A percentile compares a stretch with the other conserved stretches of the same genome.
Conservation (phyloP, 2,329 filamentous ascomycete genomes). For the Chrysosporium queenslandicum region DNA sequence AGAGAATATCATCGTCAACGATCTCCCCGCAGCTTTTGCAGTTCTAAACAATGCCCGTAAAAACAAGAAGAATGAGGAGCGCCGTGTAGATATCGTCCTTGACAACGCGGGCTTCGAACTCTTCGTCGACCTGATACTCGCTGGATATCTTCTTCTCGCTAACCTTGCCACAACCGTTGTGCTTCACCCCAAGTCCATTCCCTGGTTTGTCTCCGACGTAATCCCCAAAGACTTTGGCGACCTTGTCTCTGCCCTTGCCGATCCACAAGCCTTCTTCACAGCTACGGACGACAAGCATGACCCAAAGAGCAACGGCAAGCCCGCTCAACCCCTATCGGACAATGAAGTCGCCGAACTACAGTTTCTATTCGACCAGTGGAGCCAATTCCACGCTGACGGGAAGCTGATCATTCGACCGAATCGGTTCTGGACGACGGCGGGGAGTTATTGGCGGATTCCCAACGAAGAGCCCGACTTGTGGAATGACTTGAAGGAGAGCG, state of each 20-base stretch:
- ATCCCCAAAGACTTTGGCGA: slow-evolving; percentile 73
- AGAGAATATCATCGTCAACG: slow-evolving; percentile 84
- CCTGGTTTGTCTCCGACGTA: slow-evolving; percentile 97
- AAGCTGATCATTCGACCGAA: slow-evolving; percentile 75
- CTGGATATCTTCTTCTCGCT: slow-evolving; percentile 75
- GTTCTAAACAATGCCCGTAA: slow-evolving; percentile 56
- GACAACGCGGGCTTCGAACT: slow-evolving; percentile 97
- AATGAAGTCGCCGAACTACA: slow-evolving; percentile 57
- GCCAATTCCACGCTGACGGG: slow-evolving; percentile 66
- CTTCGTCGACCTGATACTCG: slow-evolving; percentile 86
- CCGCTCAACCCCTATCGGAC: slow-evolving; percentile 53
- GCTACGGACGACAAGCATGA: slow-evolving; percentile 53
- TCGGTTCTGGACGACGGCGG: slow-evolving; percentile 79
- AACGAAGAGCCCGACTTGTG: slow-evolving; percentile 55
- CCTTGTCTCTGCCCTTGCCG: slow-evolving; percentile 69
- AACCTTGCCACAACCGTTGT: slow-evolving; percentile 79
- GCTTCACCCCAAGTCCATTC: slow-evolving; percentile 86
- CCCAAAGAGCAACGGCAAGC: slow-evolving; percentile 47
- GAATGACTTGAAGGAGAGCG: slow-evolving; percentile 68
- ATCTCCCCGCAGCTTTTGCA: slow-evolving; percentile 63
- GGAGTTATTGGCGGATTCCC: slow-evolving; percentile 82
- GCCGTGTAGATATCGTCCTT: slow-evolving; percentile 84
- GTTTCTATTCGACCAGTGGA: slow-evolving; percentile 78
- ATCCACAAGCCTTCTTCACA: slow-evolving; percentile 68
- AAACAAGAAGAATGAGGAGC: slow-evolving; percentile 51